Evolutionary conservation across 2,329 filamentous ascomycete genomes (phyloP).

Genomic region (Verticillium nonalfalfae): DNA sequence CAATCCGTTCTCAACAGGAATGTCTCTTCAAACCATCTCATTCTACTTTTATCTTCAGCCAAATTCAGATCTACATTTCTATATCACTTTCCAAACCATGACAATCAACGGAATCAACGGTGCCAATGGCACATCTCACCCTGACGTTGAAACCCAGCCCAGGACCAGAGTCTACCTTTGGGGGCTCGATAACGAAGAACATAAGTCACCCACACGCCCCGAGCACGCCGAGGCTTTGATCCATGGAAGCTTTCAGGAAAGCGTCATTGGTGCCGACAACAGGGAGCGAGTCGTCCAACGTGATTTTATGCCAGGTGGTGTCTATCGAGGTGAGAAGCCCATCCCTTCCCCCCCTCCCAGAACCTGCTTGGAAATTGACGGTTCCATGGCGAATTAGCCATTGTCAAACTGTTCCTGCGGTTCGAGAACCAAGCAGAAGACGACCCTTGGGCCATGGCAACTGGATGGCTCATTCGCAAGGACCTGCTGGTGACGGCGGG

Average conservation of each 20-base stretch:
- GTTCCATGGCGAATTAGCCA: not conserved
- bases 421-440: conserved; percentile 4
- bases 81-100: not conserved
- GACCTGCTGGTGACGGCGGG: conserved; percentile 15
- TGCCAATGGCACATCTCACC: not conserved
- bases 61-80: not conserved
- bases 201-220: not conserved
- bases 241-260: not conserved
- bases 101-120: not conserved
- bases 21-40: too few relatives aligned
- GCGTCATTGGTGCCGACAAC: not conserved
- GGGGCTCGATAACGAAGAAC: not conserved
- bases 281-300: not conserved
- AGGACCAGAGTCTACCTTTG: not conserved
- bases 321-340: not conserved
- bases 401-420: conserved; percentile 6
- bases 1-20: too few relatives aligned
- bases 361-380: too few relatives aligned
- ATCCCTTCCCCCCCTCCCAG: too few relatives aligned
- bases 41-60: not conserved
- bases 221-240: not conserved
- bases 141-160: not conserved
- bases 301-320: not conserved
- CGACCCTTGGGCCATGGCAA: conserved; percentile 13
- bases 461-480: conserved; percentile 14